Base-by-base conservation (phyloP, 768 basidiomycete species). In the Rhodotorula kratochvilovae region DNA sequence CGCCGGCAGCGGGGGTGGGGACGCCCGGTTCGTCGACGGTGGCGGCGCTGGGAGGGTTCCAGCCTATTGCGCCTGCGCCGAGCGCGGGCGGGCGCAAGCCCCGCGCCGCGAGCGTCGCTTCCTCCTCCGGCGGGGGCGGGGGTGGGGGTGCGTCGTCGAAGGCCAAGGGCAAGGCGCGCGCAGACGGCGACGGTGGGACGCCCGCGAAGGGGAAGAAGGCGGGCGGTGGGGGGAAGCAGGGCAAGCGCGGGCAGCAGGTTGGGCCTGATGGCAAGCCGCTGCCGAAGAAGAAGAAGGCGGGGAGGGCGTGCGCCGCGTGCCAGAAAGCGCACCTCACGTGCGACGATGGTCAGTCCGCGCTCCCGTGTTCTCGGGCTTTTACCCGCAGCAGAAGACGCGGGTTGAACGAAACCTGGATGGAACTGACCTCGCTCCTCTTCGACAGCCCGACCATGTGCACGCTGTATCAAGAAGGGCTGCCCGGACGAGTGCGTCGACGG, bases 251-350 rank as follows among this genome's bases (percentile, higher is more conserved):
- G 23, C 53, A 54, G 57, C 29, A 39, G 55, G 31, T 62, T 4
- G 67, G 71, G 27, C 43, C 63, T 36, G 71, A 68, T 36, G 67
- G 71, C 50, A 67, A 61, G 43, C 70, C 66, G 11, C 11, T 62
- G 23, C 45, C 57, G 61, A 72, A 72, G 56, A 94, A 93, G 86
- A 94, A 93, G 85, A 93, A 94, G 81, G 92, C 92, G 0, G 90
- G 86, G 77, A 87, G 92, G 58, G 95, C 95, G 59, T 98, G 95
- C 79, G 89, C 90, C 72, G 90, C 92, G 76, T 98, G 95, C 80
- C 94, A 97, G 82, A 95, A 92, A 80, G 92, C 93, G 5, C 95
- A 98, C 81, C 83, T 98, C 75, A 98, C 95, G n/a, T 98, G 95
- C 80, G 94, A 98, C 80, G 95, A 97, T 79, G 87, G 95, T 96